phyloP scores from a whole-genome alignment of 768 basidiomycete species.

The Flagelloscypha sp. region DNA sequence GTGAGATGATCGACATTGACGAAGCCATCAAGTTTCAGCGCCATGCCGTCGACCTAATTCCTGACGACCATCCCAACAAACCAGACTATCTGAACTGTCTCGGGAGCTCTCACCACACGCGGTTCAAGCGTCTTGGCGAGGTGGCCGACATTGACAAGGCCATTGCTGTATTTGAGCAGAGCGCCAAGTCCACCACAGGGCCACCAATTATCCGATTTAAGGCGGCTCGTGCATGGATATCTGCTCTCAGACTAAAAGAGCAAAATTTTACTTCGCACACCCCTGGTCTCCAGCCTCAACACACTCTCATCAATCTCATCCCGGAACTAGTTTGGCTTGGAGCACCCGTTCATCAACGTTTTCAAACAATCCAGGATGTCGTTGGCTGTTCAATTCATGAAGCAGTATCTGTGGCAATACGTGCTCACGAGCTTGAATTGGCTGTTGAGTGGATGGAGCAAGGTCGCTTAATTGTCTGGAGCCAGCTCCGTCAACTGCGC shows the following conservation, averaged over 20 bases:
- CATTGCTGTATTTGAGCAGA: neutral
- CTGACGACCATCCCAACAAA: constrained; percentile 4
- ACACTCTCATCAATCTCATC: constrained; percentile 1
- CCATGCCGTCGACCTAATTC: neutral
- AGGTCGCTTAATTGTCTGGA: constrained; percentile 16
- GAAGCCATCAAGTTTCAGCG: constrained; percentile 2
- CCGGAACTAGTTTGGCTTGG: neutral
- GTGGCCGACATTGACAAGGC: constrained; percentile 5
- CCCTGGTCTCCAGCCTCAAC: too few species aligned
- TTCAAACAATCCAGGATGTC: neutral
- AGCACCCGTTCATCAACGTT: neutral
- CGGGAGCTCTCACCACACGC: neutral
- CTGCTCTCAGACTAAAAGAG: too few species aligned
- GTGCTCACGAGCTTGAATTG: neutral
- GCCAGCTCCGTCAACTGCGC: constrained; percentile 13
- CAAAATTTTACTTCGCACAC: too few species aligned
- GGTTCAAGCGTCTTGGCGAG: constrained; percentile 3
- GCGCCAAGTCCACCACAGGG: neutral
- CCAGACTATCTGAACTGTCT: constrained; percentile 3
- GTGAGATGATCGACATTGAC: constrained; percentile 4
- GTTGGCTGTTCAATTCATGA: neutral
- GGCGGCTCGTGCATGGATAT: constrained; percentile 1
- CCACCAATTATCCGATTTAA: constrained; percentile 1
- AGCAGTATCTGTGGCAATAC: constrained; percentile 7
- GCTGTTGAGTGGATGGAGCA: constrained; percentile 18